Evolutionary conservation across 2,329 filamentous ascomycete genomes (phyloP), one percentile per base, ranked within the genome.

Genomic region (Stachybotrys echinatus): DNA sequence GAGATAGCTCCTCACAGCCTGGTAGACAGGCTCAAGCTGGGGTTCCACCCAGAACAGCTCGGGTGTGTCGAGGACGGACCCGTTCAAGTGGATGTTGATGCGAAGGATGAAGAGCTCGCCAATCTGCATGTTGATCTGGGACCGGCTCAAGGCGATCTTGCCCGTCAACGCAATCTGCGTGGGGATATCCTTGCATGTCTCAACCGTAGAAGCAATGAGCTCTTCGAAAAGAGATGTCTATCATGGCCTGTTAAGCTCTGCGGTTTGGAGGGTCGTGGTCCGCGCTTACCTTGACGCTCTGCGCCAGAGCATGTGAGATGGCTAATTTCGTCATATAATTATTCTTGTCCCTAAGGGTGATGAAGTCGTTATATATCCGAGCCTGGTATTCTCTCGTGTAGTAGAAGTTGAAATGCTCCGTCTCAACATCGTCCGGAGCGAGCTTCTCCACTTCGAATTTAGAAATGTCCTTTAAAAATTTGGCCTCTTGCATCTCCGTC

Each of bases 41-140:
- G 94, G 94, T 70, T 99, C 94, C 27, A 92, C 89, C 94, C 94
- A 99, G 79, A 99, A 97, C 40, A 99, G 79, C 71, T 99, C 94
- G 0, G 94, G 94, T 10, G 92, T 95, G 67, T 99, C 94, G 38
- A 99, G 85, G 6, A 99, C 92, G 23, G 89, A 95, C 31, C 94
- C 94, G 68, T 97, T 96, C 47, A 99, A 80, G 71, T 99, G 95
- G 63, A 99, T 97, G 68, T 94, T 96, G 73, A 99, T 97, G 52
- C 94, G 84, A 27, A 99, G 75, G 64, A 99, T 97, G 70, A 99
- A 99, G 48, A 99, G 82, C 73, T 99, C 92, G 66, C 94, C 94
- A 53, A 99, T 96, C 71, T 97, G 92, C 92, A 97, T 97, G 75
- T 97, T 97, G 76, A 99, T 96, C 66, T 97, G 85, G 52, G 84